Evolutionary conservation across 805 yeast genomes (phyloP), one percentile per base, ranked within the genome.

Genomic region (Wickerhamiella siamensis): DNA sequence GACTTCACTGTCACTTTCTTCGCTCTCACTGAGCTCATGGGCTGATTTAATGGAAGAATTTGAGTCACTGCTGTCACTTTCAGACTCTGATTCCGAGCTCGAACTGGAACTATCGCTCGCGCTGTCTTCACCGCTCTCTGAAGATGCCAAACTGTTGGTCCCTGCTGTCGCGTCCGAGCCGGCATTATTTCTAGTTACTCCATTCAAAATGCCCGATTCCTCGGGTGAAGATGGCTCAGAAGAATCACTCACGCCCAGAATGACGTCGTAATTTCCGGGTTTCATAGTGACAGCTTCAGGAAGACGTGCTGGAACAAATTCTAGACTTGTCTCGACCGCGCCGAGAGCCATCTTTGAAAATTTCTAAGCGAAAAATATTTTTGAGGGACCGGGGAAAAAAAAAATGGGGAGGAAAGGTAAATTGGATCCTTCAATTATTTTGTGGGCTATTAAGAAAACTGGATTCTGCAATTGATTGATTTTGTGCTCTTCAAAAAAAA

Each of bases 271-370:
- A 47, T 65, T 61, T 3, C 71, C 58, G 1, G 75, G 78, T 52
- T 58, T 66, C 38, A 63, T 53, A 16, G 66, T 53, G 12, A 64
- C 64, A 17, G 65, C 61, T 54, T 74, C 80, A 4, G 75, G 72
- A 41, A 61, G 62, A 47, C 67, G 72, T 14, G 83, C 86, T 3
- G 74, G 65, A 41, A 70, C 74, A 58, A 83, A 83, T 3, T 56
- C 56, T 33, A 60, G 43, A 5, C 46, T 10, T 20, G 37, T 19
- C 19, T 20, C 16, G 17, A 12, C 37, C 3, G 27, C 37, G 12
- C 4, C 24, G 20, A 19, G 16, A 20, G 16, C 15, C 33, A 31
- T 31, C 17, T 15, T 4, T 21, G 38, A 36, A 16, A 16, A 16
- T 36, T 36, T 20, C 31, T 36, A 36, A 24, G 37, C 37, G 33